These are phyloP conservation scores for Phytopythium litorale DNA, from an alignment of 352 stramenopile genomes.

Conservation along the genomic window DNA sequence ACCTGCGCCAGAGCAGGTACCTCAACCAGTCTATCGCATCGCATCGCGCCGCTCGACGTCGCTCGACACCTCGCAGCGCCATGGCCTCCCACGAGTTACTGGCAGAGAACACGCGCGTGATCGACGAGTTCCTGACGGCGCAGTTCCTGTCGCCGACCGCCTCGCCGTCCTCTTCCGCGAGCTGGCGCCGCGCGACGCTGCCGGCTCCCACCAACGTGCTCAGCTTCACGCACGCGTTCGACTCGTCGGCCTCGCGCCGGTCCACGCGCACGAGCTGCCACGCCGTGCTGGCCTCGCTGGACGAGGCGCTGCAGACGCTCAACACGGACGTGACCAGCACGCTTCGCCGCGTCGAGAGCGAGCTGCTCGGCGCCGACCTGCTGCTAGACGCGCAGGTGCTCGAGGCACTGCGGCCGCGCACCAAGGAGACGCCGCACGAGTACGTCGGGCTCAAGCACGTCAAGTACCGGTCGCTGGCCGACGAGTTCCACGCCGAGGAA, in stretches of 20 bases:
- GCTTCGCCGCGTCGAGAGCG: slow-evolving; percentile 51
- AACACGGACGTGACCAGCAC: slow-evolving; percentile 46
- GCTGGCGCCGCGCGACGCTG: slow-evolving; percentile 32
- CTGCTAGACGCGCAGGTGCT: slow-evolving; percentile 68
- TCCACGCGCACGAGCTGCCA: slow-evolving; percentile 54
- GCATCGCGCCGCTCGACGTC: not conserved
- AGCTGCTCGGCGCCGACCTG: slow-evolving; percentile 47
- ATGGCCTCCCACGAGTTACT: slow-evolving; percentile 12
- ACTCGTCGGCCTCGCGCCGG: slow-evolving; percentile 36
- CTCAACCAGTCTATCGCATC: too few relatives aligned
- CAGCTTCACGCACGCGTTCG: slow-evolving; percentile 37
- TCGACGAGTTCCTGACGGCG: slow-evolving; percentile 10
- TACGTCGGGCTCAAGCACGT: slow-evolving; percentile 79
- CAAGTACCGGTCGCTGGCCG: slow-evolving; percentile 60
- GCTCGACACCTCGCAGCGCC: not conserved
- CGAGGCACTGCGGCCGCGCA: slow-evolving; percentile 58
- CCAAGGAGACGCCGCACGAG: slow-evolving; percentile 64
- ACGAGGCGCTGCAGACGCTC: slow-evolving; percentile 56
- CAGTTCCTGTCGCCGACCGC: slow-evolving; percentile 10
- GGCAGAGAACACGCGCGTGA: slow-evolving; percentile 8
- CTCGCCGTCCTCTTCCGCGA: slow-evolving; percentile 23
- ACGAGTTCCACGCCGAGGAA: slow-evolving; percentile 54
- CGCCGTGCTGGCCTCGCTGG: slow-evolving; percentile 46
- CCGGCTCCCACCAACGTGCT: slow-evolving; percentile 37
- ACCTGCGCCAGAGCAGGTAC: slow-evolving; percentile 6